A percentile compares a stretch with the other conserved stretches of the same genome.
Conservation (phyloP, 371 early-diverging fungal species). For the Apophysomyces elegans region DNA sequence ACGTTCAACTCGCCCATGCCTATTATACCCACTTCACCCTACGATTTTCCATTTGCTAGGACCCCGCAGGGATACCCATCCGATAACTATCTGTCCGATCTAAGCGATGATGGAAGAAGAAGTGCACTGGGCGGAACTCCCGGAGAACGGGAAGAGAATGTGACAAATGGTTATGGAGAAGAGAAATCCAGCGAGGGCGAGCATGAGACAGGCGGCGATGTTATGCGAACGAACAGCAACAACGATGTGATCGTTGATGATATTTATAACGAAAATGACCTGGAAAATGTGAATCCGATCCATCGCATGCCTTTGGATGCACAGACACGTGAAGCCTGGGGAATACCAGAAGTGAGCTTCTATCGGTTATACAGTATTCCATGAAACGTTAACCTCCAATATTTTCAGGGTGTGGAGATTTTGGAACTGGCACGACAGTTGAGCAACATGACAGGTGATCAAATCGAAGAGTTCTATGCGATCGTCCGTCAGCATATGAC, state of each 20-base stretch:
- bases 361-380: not conserved
- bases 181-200: slow-evolving; percentile 11
- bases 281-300: slow-evolving; percentile 35
- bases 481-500: slow-evolving; percentile 32
- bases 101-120: slow-evolving; percentile 19
- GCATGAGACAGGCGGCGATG: not conserved
- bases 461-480: slow-evolving; percentile 32
- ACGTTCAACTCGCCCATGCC: slow-evolving; percentile 16
- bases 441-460: slow-evolving; percentile 26
- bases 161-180: not conserved
- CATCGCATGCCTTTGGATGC: slow-evolving; percentile 35
- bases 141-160: slow-evolving; percentile 1
- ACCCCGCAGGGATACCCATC: slow-evolving; percentile 20
- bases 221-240: slow-evolving; percentile 9
- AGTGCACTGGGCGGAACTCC: slow-evolving; percentile 8
- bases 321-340: slow-evolving; percentile 39
- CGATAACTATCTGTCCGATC: slow-evolving; percentile 19
- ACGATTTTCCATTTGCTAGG: slow-evolving; percentile 17
- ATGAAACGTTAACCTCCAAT: not conserved
- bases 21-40: slow-evolving; percentile 15
- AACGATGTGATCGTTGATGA: slow-evolving; percentile 21
- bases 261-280: slow-evolving; percentile 42
- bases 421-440: slow-evolving; percentile 42
- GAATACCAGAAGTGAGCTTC: slow-evolving; percentile 40
- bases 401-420: slow-evolving; percentile 41